Base-by-base conservation (phyloP, 352 stramenopile species). In the Aphanomyces euteiches region DNA sequence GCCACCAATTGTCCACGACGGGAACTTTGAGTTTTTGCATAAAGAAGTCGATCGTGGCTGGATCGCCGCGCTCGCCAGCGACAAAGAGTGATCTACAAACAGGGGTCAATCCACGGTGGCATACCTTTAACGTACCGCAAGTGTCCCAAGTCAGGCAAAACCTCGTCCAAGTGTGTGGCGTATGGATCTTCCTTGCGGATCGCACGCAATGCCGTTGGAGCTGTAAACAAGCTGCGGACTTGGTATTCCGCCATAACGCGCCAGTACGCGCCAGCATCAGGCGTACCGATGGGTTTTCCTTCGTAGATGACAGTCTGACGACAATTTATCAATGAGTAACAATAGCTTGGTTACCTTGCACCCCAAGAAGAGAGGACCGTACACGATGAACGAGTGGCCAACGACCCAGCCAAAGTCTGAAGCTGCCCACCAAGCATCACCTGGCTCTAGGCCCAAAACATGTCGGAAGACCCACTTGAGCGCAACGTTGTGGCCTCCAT, bases 381-480 rank as follows among this genome's bases (percentile, higher is more conserved):
- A 98, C 0, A 96, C 83, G 65, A 89, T 88, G 74, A 93, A 95
- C 1, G 79, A 87, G 76, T 97, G 90, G 7, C 90, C 90, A 13
- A 96, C 87, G 15, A 90, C 84, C 92, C 92, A 98, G 8, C 92
- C 92, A 77, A 96, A 92, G 74, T 96, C 90, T 17, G 78, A 89
- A 2, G 87, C 88, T 5, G 88, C 82, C 78, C 89, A 96, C 73
- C 86, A 96, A 10, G 88, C 88, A 56, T 96, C 89, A 4, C 87
- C 85, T 10, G 72, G 70, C 13, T 79, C 71, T n/a, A 87, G 88
- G 65, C 85, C 75, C 63, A 95, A 92, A 45, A 93, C 79, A 37
- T 90, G 77, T 15, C 78, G 74, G 88, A 96, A 95, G 39, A 83
- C 78, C 77, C 82, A 96, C 72, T 95, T 93, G n/a, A 96, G 81